Percentiles rank a stretch among this genome's conserved stretches.
Evolutionary conservation across 2,329 filamentous ascomycete species (phyloP).

Genomic region (Lizonia empirigonia): DNA sequence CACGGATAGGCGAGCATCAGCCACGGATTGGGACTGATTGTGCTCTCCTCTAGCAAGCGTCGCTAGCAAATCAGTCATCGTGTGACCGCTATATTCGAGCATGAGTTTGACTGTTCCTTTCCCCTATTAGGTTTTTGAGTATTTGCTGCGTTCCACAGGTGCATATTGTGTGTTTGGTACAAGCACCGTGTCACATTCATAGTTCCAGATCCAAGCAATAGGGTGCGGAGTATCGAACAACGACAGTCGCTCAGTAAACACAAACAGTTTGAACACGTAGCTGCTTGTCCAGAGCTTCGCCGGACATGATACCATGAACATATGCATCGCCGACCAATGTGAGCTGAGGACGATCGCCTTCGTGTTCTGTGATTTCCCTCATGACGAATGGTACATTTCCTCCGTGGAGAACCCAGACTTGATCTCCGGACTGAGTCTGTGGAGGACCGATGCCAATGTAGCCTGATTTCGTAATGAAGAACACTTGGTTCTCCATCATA

Average conservation of each 20-base stretch:
- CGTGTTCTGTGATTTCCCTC: neutral
- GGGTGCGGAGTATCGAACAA: too few relatives aligned
- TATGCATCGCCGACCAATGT: slow-evolving; percentile 19
- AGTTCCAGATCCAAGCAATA: too few relatives aligned
- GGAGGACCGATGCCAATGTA: slow-evolving; percentile 21
- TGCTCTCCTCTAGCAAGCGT: too few relatives aligned
- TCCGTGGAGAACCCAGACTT: slow-evolving; percentile 16
- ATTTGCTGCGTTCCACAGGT: too few relatives aligned
- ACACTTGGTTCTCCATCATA: slow-evolving; percentile 13
- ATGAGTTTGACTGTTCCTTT: too few relatives aligned
- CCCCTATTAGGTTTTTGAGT: too few relatives aligned
- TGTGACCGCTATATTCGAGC: too few relatives aligned
- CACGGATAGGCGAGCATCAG: too few relatives aligned
- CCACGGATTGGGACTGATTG: too few relatives aligned
- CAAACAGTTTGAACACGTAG: neutral
- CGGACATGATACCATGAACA: slow-evolving; percentile 23
- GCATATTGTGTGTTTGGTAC: too few relatives aligned
- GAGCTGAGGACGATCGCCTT: neutral
- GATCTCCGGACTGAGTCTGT: slow-evolving; percentile 2
- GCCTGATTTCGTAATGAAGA: slow-evolving; percentile 19
- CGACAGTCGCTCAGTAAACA: neutral
- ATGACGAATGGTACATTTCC: slow-evolving; percentile 20
- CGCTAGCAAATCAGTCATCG: too few relatives aligned
- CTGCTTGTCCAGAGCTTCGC: slow-evolving; percentile 1
- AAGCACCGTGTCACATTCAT: too few relatives aligned